Conservation (phyloP, 352 stramenopile species). For the Peronosclerospora sorghi region DNA sequence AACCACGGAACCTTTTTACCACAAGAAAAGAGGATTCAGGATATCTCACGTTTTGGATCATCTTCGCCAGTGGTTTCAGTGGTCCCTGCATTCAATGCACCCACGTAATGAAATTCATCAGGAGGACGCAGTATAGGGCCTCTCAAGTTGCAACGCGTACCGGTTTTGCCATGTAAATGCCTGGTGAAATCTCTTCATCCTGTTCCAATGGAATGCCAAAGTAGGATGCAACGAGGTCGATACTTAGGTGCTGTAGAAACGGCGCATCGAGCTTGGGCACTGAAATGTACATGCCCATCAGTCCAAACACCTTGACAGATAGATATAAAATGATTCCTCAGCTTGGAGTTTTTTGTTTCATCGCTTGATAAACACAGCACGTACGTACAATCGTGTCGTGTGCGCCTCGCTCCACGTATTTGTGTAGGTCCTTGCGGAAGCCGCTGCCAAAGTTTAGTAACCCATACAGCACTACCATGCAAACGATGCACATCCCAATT, state of each 20-base stretch:
- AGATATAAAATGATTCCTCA: not conserved
- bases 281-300: slow-evolving; percentile 81
- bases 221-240: slow-evolving; percentile 60
- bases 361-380: too few species aligned
- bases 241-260: slow-evolving; percentile 46
- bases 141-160: slow-evolving; percentile 17
- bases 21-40: not conserved
- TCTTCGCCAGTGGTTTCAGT: slow-evolving; percentile 51
- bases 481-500: not conserved
- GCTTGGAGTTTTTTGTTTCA: too few species aligned
- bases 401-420: slow-evolving; percentile 51
- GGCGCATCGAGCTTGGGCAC: slow-evolving; percentile 45
- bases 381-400: slow-evolving; percentile 68
- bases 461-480: slow-evolving; percentile 36
- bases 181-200: slow-evolving; percentile 58
- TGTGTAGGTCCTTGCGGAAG: slow-evolving; percentile 69
- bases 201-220: slow-evolving; percentile 63
- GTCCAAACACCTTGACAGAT: slow-evolving; percentile 52
- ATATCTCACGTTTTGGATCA: slow-evolving; percentile 37
- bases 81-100: slow-evolving; percentile 30
- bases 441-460: slow-evolving; percentile 76
- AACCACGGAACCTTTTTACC: too few species aligned
- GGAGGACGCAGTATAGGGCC: too few species aligned
- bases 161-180: slow-evolving; percentile 76
- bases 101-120: too few species aligned